phyloP scores from a whole-genome alignment of 257 asterid genomes.

The Nicotiana undulata region DNA sequence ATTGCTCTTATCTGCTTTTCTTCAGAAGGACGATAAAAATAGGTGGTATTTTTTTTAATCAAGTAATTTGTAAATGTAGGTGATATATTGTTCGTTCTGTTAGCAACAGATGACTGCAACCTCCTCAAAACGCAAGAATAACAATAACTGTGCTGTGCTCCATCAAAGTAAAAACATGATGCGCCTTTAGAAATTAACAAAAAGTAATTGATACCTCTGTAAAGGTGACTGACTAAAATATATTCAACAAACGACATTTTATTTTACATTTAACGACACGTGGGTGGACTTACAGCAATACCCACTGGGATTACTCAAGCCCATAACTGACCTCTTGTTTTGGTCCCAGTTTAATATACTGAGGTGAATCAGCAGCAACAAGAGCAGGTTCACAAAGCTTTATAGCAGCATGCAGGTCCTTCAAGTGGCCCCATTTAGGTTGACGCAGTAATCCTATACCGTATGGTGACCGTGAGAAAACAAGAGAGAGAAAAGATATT shows the following conservation, averaged over 20 bases:
- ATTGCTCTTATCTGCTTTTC: background rate
- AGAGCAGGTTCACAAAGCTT: slow-evolving; percentile 97
- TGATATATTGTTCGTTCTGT: background rate
- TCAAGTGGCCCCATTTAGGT: slow-evolving; percentile 95
- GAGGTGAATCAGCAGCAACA: slow-evolving; percentile 56
- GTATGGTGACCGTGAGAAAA: background rate
- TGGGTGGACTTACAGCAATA: background rate
- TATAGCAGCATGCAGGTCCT: slow-evolving; percentile 83
- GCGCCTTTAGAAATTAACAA: background rate
- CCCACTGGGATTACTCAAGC: background rate
- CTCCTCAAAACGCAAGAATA: background rate
- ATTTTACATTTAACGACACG: background rate
- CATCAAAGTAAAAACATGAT: background rate
- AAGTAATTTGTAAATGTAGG: background rate
- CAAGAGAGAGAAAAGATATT: slow-evolving; percentile 5
- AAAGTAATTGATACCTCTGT: background rate
- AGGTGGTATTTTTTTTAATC: background rate
- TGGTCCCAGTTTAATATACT: slow-evolving; percentile 78
- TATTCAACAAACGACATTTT: background rate
- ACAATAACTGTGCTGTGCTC: background rate
- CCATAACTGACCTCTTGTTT: slow-evolving; percentile 64
- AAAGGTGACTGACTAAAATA: background rate
- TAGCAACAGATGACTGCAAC: background rate
- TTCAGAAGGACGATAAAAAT: background rate
- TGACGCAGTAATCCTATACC: slow-evolving; percentile 72